These are phyloP conservation scores for Talaromyces sp. DNA, from an alignment of 2,329 filamentous ascomycete genomes.

Conservation along the genomic window DNA sequence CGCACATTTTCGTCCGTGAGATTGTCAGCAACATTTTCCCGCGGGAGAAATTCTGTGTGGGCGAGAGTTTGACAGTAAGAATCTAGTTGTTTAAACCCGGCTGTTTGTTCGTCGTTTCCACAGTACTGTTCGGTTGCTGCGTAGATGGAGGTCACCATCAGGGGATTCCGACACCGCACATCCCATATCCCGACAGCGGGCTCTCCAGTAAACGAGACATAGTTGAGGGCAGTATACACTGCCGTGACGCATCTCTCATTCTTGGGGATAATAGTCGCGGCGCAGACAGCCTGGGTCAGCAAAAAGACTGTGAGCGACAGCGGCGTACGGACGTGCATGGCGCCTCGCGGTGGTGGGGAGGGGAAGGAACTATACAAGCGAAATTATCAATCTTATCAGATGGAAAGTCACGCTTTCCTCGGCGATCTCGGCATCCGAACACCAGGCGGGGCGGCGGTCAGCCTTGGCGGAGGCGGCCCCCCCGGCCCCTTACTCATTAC, in stretches of 20 bases:
- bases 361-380: neutral
- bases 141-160: constrained; percentile 31
- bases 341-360: neutral
- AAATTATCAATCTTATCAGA: neutral
- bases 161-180: constrained; percentile 27
- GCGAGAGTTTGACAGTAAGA: constrained; percentile 22
- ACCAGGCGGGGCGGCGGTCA: no score
- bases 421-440: neutral
- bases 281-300: neutral
- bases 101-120: constrained; percentile 16
- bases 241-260: constrained; percentile 28
- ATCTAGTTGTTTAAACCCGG: constrained; percentile 20
- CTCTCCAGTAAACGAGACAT: constrained; percentile 24
- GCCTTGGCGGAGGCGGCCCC: no score
- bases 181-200: constrained; percentile 17
- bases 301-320: neutral
- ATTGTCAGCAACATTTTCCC: constrained; percentile 9
- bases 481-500: no score
- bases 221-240: constrained; percentile 26
- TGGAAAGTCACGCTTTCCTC: neutral
- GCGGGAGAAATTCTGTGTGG: constrained; percentile 14
- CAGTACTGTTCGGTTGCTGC: constrained; percentile 31
- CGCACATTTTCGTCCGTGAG: constrained; percentile 29
- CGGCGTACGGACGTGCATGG: neutral
- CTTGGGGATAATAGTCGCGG: constrained; percentile 1